Evolutionary conservation across 108 stramenopile species (phyloP), one percentile per base, ranked within the genome.

Genomic region (Cyclostephanos tholiformis): DNA sequence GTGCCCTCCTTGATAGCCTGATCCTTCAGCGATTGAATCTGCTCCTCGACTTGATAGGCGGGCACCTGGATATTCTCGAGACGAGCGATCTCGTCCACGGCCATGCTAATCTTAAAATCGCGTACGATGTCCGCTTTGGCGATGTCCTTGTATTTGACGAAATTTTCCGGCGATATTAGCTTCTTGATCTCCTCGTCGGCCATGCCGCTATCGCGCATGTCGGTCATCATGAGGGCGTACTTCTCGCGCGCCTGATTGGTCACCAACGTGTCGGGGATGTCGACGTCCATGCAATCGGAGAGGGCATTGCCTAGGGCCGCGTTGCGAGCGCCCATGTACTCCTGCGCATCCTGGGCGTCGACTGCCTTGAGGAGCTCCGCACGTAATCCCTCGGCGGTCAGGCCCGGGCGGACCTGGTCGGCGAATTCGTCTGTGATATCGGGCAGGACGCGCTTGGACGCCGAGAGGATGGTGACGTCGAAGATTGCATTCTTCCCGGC

Each of bases 191-290:
- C 94, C 25, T 93, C 89, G 75, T 97, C 97, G 30, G 87, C 65
- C 72, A 94, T 91, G 23, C 95, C 95, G 65, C 82, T 89, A 75
- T 89, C 87, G 69, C 92, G 75, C 86, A 97, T 89, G 44, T 97
- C 97, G 0, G 93, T 88, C 95, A 97, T 95, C 97, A 97, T 97
- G 74, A 95, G 63, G 46, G 97, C 94, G 60, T 92, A 97, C 87
- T 97, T 96, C 53, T 96, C 92, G n/a, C 89, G 88, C 4, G 95
- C 93, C 76, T 95, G 88, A 69, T 96, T 96, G 29, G 91, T 89
- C 22, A 97, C 84, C 10, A 96, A 75, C 0, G 95, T 96, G 77
- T 97, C 96, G 11, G 97, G 97, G 20, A 97, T 90, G 19, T 91
- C 91, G 16, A 93, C 87, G 52, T 93, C 85, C 72, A 93, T 74